A percentile compares a stretch with the other conserved stretches of the same genome.
Conservation (phyloP, 768 basidiomycete species). For the Trametes coccinea region DNA sequence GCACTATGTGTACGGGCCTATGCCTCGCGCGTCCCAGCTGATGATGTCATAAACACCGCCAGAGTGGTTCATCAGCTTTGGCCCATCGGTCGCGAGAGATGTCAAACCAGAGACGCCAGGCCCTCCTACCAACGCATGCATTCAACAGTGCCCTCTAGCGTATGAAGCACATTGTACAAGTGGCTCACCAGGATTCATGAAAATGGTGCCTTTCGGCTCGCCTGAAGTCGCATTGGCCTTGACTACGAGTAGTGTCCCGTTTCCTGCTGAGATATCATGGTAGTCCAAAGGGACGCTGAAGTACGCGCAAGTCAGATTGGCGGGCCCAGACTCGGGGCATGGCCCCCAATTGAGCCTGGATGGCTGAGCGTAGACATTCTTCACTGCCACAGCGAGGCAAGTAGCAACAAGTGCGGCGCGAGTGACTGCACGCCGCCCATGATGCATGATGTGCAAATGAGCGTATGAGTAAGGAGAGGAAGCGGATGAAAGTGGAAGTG, state of each 20-base stretch:
- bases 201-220: conserved; percentile 6
- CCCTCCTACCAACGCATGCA: neutral
- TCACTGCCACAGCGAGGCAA: too few relatives aligned
- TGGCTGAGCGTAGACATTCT: neutral
- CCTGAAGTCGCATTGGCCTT: conserved; percentile 5
- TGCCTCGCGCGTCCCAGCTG: conserved; percentile 18
- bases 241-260: conserved; percentile 11
- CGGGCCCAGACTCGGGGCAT: neutral
- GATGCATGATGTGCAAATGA: too few relatives aligned
- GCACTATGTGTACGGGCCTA: conserved; percentile 19
- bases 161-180: neutral
- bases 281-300: conserved; percentile 17
- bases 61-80: conserved; percentile 3
- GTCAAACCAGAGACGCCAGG: conserved; percentile 17
- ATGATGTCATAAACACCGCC: conserved; percentile 18
- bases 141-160: neutral
- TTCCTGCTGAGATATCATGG: conserved; percentile 13
- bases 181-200: conserved; percentile 16
- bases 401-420: too few relatives aligned
- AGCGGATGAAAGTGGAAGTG: too few relatives aligned
- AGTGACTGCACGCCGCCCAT: too few relatives aligned
- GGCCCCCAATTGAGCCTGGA: neutral
- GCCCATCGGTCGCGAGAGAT: conserved; percentile 1
- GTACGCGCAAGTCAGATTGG: conserved; percentile 9
- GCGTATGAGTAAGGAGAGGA: too few relatives aligned